Conservation (phyloP, 352 stramenopile species). For the Globisporangium parvum region DNA sequence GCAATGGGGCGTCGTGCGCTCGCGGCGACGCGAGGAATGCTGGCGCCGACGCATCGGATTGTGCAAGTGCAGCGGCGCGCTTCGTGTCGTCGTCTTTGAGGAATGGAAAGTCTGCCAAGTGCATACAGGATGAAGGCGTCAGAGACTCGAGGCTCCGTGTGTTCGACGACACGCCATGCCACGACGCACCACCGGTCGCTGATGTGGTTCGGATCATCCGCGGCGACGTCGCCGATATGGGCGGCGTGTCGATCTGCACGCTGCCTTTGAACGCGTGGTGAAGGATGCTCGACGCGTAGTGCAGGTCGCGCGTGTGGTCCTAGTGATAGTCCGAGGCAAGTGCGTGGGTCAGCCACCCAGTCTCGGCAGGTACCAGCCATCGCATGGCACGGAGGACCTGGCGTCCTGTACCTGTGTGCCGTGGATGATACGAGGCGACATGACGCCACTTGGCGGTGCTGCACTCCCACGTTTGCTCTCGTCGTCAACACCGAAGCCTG, state of each 20-base stretch:
- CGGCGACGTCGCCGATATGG: constrained; percentile 35
- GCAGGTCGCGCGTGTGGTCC: constrained; percentile 24
- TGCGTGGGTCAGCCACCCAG: not conserved
- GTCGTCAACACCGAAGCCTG: constrained; percentile 34
- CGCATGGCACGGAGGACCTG: not conserved
- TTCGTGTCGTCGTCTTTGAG: constrained; percentile 52
- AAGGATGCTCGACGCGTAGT: constrained; percentile 47
- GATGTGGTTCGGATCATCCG: constrained; percentile 58
- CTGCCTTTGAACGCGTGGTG: constrained; percentile 61
- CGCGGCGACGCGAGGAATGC: constrained; percentile 15
- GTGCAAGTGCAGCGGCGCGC: not conserved
- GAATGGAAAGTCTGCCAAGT: constrained; percentile 50
- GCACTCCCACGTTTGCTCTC: constrained; percentile 21
- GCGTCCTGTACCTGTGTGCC: constrained; percentile 23
- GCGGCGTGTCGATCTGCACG: constrained; percentile 32
- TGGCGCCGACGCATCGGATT: constrained; percentile 4
- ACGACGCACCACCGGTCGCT: constrained; percentile 46
- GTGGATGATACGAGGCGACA: constrained; percentile 37
- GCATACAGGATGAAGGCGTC: not conserved
- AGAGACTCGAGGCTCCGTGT: not conserved
- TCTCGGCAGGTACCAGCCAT: not conserved
- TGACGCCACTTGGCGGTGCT: constrained; percentile 20
- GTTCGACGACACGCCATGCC: not conserved
- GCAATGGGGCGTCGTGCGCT: not conserved
- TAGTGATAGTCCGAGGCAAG: not conserved